These are phyloP conservation scores for Sutorius eximius DNA, from an alignment of 1,284 basidiomycete species.

Conservation along the genomic window DNA sequence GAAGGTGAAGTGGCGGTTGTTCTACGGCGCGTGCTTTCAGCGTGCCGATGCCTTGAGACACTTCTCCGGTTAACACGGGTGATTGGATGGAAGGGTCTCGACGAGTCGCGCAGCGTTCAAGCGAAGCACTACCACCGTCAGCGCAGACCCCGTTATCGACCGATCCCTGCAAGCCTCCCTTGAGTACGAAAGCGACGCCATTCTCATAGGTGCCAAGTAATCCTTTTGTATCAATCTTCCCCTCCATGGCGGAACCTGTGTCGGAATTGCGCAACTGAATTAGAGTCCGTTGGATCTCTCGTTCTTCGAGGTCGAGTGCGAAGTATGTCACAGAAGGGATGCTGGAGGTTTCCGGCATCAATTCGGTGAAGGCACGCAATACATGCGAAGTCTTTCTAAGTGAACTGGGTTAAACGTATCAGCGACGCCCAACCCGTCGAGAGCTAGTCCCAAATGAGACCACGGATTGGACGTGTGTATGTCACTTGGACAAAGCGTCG, in stretches of 20 bases:
- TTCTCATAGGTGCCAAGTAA: slow-evolving; percentile 90
- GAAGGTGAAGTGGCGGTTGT: slow-evolving; percentile 65
- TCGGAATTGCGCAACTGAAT: slow-evolving; percentile 62
- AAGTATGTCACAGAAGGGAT: slow-evolving; percentile 78
- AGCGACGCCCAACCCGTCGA: slow-evolving; percentile 7
- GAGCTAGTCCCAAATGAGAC: not conserved
- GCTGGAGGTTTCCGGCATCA: slow-evolving; percentile 38
- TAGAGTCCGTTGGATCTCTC: slow-evolving; percentile 84
- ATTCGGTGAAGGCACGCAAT: slow-evolving; percentile 69
- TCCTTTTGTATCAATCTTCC: slow-evolving; percentile 76
- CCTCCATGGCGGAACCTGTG: slow-evolving; percentile 63
- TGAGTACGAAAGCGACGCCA: slow-evolving; percentile 66
- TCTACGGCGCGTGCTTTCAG: slow-evolving; percentile 44
- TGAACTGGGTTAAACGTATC: slow-evolving; percentile 50
- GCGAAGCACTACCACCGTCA: not conserved
- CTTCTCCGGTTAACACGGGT: slow-evolving; percentile 25
- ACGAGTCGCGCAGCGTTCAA: not conserved
- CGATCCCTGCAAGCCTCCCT: slow-evolving; percentile 51
- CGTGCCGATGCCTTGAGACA: slow-evolving; percentile 11
- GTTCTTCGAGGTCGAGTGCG: slow-evolving; percentile 89
- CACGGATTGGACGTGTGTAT: not conserved
- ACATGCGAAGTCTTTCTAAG: slow-evolving; percentile 91
- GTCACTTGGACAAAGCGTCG: not conserved
- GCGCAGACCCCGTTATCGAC: not conserved
- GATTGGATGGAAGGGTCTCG: slow-evolving; percentile 39